Conservation (phyloP, 2,329 filamentous ascomycete species). For the Arthrobotrys pseudoclavata region DNA sequence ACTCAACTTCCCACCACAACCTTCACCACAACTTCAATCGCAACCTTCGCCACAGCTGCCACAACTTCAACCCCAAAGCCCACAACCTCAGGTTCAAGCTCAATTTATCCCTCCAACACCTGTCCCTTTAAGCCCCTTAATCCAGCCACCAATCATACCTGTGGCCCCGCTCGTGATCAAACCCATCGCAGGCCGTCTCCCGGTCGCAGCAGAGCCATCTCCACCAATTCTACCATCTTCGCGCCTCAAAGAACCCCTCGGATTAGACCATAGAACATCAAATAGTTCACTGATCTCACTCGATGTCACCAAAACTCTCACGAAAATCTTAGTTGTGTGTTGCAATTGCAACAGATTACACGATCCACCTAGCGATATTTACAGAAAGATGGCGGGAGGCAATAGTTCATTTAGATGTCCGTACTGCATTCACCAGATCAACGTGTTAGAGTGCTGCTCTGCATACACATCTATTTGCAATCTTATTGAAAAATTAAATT, state of each 20-base stretch:
- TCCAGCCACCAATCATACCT: slow-evolving; percentile 6
- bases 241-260: slow-evolving; percentile 22
- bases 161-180: slow-evolving; percentile 20
- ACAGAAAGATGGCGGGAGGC: slow-evolving; percentile 52
- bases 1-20: slow-evolving; percentile 25
- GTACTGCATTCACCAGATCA: slow-evolving; percentile 51
- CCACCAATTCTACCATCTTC: slow-evolving; percentile 14
- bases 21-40: slow-evolving; percentile 4
- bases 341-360: slow-evolving; percentile 57
- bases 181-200: slow-evolving; percentile 42
- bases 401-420: slow-evolving; percentile 48
- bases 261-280: slow-evolving; percentile 30
- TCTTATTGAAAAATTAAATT: slow-evolving; percentile 55
- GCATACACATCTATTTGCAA: slow-evolving; percentile 59
- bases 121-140: slow-evolving; percentile 23
- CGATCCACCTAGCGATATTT: slow-evolving; percentile 55
- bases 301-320: slow-evolving; percentile 53
- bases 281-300: slow-evolving; percentile 53
- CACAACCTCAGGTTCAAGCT: slow-evolving; percentile 5
- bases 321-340: slow-evolving; percentile 43
- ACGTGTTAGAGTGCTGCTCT: slow-evolving; percentile 54
- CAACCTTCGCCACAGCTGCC: slow-evolving; percentile 8
- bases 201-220: slow-evolving; percentile 18
- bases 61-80: slow-evolving; percentile 12
- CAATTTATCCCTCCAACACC: slow-evolving; percentile 10